Base-by-base conservation (phyloP, 495 filamentous ascomycete species). In the Lepidopterella palustris region DNA sequence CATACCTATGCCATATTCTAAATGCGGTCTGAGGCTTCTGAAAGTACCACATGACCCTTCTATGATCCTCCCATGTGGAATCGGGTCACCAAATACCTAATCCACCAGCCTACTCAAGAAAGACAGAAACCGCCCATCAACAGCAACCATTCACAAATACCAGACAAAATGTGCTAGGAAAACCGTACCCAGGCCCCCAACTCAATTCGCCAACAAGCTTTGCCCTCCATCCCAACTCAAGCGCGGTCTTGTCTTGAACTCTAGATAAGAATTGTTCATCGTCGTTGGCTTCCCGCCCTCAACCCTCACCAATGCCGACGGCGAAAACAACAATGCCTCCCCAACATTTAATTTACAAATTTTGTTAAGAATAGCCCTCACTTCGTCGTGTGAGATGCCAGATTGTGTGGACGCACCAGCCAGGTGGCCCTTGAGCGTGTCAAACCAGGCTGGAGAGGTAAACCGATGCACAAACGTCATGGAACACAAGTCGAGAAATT, bases 401-500 rank as follows among this genome's bases (percentile, higher is more conserved):
- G 59, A 20, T n/a, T 61, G 39, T 2, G 25, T 47, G 4, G 65
- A 65, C 21, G 59, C 49, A 25, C 31, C 62, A 5, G 53, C 83
- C 0, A 93, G 63, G 68, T 92, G 87, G 3, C 72, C 72, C 15
- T 77, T 73, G 51, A 92, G 75, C n/a, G 77, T 71, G 0, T 60
- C 66, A 32, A 87, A 71, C 89, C 88, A 92, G 8, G 81, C 80
- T 0, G 87, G 87, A 2, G 82, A 86, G 0, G 78, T 82, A 66
- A 93, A 91, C 15, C 84, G 78, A 67, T 93, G 89, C 0, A 92
- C 80, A 55, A 92, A 79, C 0, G 84, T 87, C 20, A 86, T 74
- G 13, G 81, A 84, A 68, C 82, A 89, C 6, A 92, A 78, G 52
- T 87, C 85, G 0, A 92, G 75, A 0, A 92, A 78, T 27, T 76